These are phyloP conservation scores for Cymbidium sinense DNA, from an alignment of 106 monocot species.

Conservation along the genomic window DNA sequence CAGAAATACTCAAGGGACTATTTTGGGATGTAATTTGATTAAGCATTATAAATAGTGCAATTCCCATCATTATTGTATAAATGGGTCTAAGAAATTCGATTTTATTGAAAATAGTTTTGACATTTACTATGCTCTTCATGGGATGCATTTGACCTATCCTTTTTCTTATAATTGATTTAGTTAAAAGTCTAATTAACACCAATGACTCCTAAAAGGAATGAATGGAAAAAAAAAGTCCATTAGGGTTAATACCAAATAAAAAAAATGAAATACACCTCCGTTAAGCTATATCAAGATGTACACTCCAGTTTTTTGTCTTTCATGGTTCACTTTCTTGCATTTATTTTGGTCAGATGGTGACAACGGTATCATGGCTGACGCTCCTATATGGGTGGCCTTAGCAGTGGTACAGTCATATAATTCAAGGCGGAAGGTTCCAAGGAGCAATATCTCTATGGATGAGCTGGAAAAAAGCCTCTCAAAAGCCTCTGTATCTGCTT, in stretches of 20 bases:
- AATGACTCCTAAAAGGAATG: background rate
- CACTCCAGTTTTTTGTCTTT: background rate
- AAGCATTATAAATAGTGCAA: background rate
- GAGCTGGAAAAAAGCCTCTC: slow-evolving; percentile 69
- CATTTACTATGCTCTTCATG: background rate
- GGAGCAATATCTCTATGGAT: slow-evolving; percentile 63
- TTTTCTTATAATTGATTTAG: background rate
- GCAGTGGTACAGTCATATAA: slow-evolving; percentile 95
- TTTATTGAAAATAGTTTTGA: background rate
- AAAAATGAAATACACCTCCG: background rate
- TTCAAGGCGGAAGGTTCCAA: slow-evolving; percentile 77
- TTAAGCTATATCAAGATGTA: background rate
- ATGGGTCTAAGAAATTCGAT: background rate
- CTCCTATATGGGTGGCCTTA: slow-evolving; percentile 62
- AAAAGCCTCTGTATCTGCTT: slow-evolving; percentile 73
- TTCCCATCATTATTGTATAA: background rate
- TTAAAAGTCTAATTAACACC: background rate
- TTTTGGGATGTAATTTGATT: background rate
- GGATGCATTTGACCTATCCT: background rate
- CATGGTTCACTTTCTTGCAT: background rate
- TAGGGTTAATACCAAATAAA: background rate
- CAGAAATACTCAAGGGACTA: too few relatives aligned
- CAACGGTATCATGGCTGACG: background rate
- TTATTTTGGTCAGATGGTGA: slow-evolving; percentile 23
- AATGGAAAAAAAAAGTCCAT: background rate